These are phyloP conservation scores for Canariomyces notabilis DNA, from an alignment of 2,329 filamentous ascomycete species.

Conservation along the genomic window DNA sequence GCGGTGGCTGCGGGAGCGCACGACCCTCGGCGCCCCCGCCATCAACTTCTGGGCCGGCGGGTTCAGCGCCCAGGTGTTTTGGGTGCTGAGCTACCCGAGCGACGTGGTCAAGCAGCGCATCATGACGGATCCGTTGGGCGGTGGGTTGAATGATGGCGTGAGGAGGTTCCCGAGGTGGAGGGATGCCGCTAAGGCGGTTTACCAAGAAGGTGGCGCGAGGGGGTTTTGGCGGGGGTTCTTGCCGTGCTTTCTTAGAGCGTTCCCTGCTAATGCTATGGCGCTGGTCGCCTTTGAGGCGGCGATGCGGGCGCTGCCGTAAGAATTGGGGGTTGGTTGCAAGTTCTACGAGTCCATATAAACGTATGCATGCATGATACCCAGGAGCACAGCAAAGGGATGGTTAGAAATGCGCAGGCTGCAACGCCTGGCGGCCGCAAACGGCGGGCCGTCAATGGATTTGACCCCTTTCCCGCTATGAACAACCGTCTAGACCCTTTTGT, in stretches of 20 bases:
- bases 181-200: conserved; percentile 73
- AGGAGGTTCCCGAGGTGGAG: conserved; percentile 70
- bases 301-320: conserved; percentile 59
- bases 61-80: conserved; percentile 88
- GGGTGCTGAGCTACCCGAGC: conserved; percentile 84
- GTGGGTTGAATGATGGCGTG: conserved; percentile 59
- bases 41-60: conserved; percentile 98
- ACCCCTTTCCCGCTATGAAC: conserved; percentile 24
- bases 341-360: conserved; percentile 1
- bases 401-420: conserved; percentile 12
- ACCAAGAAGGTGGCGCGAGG: conserved; percentile 65
- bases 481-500: conserved; percentile 19
- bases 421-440: conserved; percentile 17
- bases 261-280: conserved; percentile 93
- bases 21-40: conserved; percentile 66
- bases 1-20: conserved; percentile 59
- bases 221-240: conserved; percentile 93
- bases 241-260: conserved; percentile 88
- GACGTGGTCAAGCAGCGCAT: conserved; percentile 95
- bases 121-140: conserved; percentile 89
- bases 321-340: not conserved
- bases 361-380: conserved; percentile 12
- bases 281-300: conserved; percentile 89
- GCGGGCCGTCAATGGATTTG: conserved; percentile 21
- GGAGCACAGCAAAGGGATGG: not conserved